Evolutionary conservation across 208 protist genomes (phyloP), one percentile per base, ranked within the genome.

Genomic region (Crithidia acanthocephali): DNA sequence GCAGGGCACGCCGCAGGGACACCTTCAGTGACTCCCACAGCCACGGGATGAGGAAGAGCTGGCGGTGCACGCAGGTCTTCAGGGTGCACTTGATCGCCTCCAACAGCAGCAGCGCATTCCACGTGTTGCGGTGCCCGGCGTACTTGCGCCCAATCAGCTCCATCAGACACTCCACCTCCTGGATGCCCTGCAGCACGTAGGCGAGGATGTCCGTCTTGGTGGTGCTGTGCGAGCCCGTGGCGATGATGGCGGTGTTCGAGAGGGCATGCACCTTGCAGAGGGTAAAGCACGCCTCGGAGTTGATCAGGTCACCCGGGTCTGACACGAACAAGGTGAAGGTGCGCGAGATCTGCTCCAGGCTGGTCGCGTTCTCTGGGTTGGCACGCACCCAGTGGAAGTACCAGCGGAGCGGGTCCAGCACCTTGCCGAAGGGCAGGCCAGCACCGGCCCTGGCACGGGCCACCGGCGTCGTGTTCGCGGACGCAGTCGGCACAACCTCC

Each of bases 361-460:
- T 81, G 1, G 47, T 37, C 2, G 85, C 85, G 55, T 84, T 88
- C n/a, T 93, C 87, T 11, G 58, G 67, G 65, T 94, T 90, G 10
- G 71, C 52, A n/a, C 88, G 85, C 6, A 94, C 88, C 92, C 92
- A 96, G 23, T 70, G 61, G 5, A 79, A 71, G 69, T 96, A 96
- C 59, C 68, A 79, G 15, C 68, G 67, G 10, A 86, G 64, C 11
- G 77, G 89, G 27, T 76, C 66, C 11, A 69, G 48, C 55, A 81
- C 47, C 62, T 83, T 79, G 9, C 55, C 28, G 18, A 78, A n/a
- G 0, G 74, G 61, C 2, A 80, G 50, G 11, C 59, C 50, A 2
- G 50, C 59, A 8, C 50, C 59, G 10, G 35, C 0, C 15, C 28
- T 37, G 22, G 47, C 28, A 1, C 58, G 64, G 27, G 27, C 27